Base-by-base conservation (phyloP, 2,329 filamentous ascomycete species). In the Tolypocladium tundrense region DNA sequence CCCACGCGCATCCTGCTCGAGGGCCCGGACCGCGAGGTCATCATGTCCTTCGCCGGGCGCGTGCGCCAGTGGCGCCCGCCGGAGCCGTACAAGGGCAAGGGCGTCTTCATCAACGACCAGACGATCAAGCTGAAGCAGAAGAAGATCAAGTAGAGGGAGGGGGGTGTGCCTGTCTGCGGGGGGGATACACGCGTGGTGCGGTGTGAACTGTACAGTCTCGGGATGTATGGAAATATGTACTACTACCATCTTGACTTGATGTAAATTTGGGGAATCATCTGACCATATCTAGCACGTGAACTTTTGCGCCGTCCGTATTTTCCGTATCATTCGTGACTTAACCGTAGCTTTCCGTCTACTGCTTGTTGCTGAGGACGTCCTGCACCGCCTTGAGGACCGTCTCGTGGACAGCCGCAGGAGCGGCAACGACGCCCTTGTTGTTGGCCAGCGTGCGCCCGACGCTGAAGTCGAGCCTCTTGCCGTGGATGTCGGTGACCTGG, bases 81-180 rank as follows among this genome's bases (percentile, higher is more conserved):
- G 37, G 94, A 99, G 77, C 94, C 94, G 63, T 99, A 99, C 76
- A 99, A 99, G 84, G 94, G 94, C 65, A 97, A 99, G 85, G 94
- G 94, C 67, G 96, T 99, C 66, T 99, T 97, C 72, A 87, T 99
- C 67, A 95, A 97, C 69, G 91, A 92, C 62, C 91, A 99, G 81
- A 97, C 91, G 37, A 97, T 99, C 77, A 96, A 88, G 82, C 74
- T 99, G 75, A 99, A 99, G 87, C 88, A 90, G 69, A 99, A 97
- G 88, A 94, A 93, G 83, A 91, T 93, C 73, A 93, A 92, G 81
- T 94, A 86, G 78, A 69, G 52, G 69, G 53, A 27, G 24, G 24
- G 24, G 24, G 24, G 24, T 4, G 52, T 56, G 6, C 27, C 27
- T 8, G 9, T 11, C 41, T 33, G 14, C 13, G 7, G 33, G 27